phyloP scores from a whole-genome alignment of 257 asterid species.

The Fraxinus cuspidata region DNA sequence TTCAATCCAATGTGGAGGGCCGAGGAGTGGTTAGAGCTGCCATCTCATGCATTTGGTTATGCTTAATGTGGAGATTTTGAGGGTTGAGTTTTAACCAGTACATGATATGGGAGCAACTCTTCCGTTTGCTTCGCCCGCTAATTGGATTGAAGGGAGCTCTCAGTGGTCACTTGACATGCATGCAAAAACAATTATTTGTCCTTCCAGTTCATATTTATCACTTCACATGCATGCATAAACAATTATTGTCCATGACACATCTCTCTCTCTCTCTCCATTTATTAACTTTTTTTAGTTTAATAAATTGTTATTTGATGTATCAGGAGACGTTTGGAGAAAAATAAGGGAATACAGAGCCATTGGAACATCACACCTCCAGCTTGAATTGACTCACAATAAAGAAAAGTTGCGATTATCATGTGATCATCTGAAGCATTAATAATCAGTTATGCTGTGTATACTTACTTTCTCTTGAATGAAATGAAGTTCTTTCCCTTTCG shows the following conservation, averaged over 20 bases:
- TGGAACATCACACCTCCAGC: not conserved
- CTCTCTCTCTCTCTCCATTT: not conserved
- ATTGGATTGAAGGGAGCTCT: conserved; percentile 54
- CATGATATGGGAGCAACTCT: conserved; percentile 43
- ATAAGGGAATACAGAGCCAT: not conserved
- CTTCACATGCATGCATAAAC: conserved; percentile 1
- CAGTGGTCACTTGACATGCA: not conserved
- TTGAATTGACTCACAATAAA: not conserved
- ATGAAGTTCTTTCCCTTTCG: not conserved
- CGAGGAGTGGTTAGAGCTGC: conserved; percentile 40
- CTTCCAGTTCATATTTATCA: not conserved
- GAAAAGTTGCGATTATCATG: not conserved
- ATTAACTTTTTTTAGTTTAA: not conserved
- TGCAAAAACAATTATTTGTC: not conserved
- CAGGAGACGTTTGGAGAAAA: not conserved
- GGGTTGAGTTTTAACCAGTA: conserved; percentile 29
- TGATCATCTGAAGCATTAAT: not conserved
- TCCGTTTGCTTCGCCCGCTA: conserved; percentile 19
- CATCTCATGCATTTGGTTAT: conserved; percentile 43
- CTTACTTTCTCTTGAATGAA: not conserved
- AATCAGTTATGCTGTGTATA: not conserved
- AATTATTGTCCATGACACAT: not conserved
- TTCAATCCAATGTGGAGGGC: conserved; percentile 39
- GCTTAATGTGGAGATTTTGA: conserved; percentile 18
- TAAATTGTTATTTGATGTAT: not conserved